Conservation (phyloP, 2,329 filamentous ascomycete genomes). For the Fusarium nygamai region DNA sequence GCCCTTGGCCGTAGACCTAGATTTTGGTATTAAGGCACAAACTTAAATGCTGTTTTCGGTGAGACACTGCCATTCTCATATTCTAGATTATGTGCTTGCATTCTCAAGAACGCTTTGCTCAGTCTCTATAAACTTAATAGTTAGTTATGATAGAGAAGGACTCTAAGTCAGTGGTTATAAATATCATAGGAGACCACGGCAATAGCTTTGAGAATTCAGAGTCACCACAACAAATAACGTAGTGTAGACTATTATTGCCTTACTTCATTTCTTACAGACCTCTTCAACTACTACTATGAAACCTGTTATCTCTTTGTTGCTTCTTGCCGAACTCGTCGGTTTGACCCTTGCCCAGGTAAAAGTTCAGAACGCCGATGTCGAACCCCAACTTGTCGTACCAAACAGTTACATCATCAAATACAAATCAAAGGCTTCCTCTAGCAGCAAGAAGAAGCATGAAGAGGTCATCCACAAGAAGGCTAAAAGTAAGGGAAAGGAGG, state of each 20-base stretch:
- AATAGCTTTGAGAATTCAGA: accelerated
- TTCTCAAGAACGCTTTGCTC: accelerated
- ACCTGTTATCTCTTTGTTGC: accelerated
- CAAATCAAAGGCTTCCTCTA: not conserved
- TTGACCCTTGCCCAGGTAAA: not conserved
- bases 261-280: accelerated
- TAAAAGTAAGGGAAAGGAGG: conserved; percentile 13
- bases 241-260: accelerated
- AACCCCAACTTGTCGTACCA: not conserved
- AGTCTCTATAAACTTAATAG: accelerated
- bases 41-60: not conserved
- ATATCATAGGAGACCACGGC: accelerated
- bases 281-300: accelerated
- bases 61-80: accelerated
- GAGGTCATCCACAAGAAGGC: not conserved
- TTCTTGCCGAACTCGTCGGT: not conserved
- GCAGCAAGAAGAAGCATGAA: conserved; percentile 7
- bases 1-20: not conserved
- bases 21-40: not conserved
- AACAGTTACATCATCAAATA: conserved; percentile 28
- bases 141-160: accelerated
- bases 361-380: not conserved
- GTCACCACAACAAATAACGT: accelerated
- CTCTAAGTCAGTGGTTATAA: accelerated
- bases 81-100: not conserved